Percentiles rank a stretch among this genome's conserved stretches.
Evolutionary conservation across 2,329 filamentous ascomycete species (phyloP).

Genomic region (Colletotrichum phormii): DNA sequence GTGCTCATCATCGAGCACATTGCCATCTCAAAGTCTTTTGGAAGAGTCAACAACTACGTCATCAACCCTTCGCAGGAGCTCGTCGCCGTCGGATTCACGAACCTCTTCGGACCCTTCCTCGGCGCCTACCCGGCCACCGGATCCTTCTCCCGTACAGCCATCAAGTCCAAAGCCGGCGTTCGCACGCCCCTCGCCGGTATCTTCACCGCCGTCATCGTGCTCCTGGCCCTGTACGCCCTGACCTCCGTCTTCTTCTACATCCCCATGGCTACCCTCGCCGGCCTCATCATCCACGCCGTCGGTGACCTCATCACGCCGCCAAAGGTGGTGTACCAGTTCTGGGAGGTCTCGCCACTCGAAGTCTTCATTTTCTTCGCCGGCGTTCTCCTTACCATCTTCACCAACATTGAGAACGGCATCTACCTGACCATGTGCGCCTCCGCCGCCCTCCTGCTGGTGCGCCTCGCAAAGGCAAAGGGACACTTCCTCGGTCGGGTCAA

Average conservation of each 20-base stretch:
- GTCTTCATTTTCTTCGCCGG: slow-evolving; percentile 80
- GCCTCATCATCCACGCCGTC: slow-evolving; percentile 86
- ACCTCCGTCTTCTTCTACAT: slow-evolving; percentile 87
- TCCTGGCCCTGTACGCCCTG: slow-evolving; percentile 82
- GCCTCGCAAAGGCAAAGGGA: slow-evolving; percentile 59
- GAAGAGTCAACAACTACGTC: slow-evolving; percentile 81
- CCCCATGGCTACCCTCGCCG: slow-evolving; percentile 76
- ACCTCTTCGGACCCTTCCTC: slow-evolving; percentile 80
- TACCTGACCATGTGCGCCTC: slow-evolving; percentile 60
- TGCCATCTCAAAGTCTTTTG: slow-evolving; percentile 86
- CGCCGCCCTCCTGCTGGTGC: slow-evolving; percentile 54
- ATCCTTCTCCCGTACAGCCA: slow-evolving; percentile 76
- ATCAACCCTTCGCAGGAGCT: slow-evolving; percentile 85
- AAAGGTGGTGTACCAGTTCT: slow-evolving; percentile 81
- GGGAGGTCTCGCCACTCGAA: slow-evolving; percentile 80
- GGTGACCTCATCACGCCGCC: slow-evolving; percentile 81
- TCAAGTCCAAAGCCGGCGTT: slow-evolving; percentile 87
- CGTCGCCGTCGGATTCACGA: slow-evolving; percentile 81
- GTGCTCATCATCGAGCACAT: slow-evolving; percentile 87
- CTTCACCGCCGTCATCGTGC: slow-evolving; percentile 80
- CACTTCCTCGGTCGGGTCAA: slow-evolving; percentile 56
- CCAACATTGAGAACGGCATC: slow-evolving; percentile 62
- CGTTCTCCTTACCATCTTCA: slow-evolving; percentile 68
- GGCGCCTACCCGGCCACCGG: slow-evolving; percentile 63
- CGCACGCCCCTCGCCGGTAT: slow-evolving; percentile 82